These are phyloP conservation scores for Teratosphaeria gauchensis DNA, from an alignment of 2,329 filamentous ascomycete species.

Conservation along the genomic window DNA sequence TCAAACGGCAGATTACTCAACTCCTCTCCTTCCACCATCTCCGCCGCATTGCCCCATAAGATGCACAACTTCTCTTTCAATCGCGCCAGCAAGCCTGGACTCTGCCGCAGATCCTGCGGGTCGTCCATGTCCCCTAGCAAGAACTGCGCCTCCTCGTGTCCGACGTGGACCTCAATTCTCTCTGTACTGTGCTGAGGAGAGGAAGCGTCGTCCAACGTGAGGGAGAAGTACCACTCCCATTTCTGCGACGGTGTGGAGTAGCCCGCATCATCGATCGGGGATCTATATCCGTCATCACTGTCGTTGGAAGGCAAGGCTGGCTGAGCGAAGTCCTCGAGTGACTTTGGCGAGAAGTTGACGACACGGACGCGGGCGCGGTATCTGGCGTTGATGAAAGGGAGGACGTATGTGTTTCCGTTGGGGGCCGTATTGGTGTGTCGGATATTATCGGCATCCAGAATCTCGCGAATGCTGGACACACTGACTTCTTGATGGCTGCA, in stretches of 20 bases:
- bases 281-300: constrained; percentile 13
- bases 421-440: constrained; percentile 29
- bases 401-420: constrained; percentile 10
- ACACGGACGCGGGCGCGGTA: constrained; percentile 66
- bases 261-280: constrained; percentile 4
- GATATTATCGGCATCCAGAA: constrained; percentile 36
- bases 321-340: constrained; percentile 60
- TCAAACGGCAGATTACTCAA: constrained; percentile 35
- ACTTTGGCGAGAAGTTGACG: constrained; percentile 66
- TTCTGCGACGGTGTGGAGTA: constrained; percentile 23
- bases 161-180: constrained; percentile 57
- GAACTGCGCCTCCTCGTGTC: constrained; percentile 47
- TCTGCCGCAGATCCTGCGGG: constrained; percentile 48
- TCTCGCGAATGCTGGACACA: constrained; percentile 35
- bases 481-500: constrained; percentile 36
- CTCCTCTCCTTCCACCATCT: constrained; percentile 35
- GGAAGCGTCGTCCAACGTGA: constrained; percentile 63
- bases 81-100: constrained; percentile 38
- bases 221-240: constrained; percentile 80
- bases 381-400: constrained; percentile 47
- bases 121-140: constrained; percentile 48
- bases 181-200: not conserved
- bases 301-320: constrained; percentile 21
- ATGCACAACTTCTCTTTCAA: constrained; percentile 64
- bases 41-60: constrained; percentile 80